Conservation (phyloP, 2,329 filamentous ascomycete genomes). For the Fusarium penzigii region DNA sequence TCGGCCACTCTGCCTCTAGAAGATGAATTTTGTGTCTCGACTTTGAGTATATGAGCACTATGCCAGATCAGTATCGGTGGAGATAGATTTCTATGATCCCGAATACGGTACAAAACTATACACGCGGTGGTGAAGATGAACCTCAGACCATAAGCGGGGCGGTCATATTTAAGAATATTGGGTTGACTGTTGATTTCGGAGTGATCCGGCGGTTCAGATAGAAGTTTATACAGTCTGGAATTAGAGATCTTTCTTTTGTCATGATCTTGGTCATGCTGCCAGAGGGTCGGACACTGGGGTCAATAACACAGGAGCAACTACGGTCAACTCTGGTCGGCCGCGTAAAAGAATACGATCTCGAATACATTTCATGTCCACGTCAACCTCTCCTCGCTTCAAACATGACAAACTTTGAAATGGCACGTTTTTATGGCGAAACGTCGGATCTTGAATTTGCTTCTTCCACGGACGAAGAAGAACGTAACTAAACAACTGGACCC, state of each 20-base stretch:
- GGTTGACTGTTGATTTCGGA: constrained; percentile 8
- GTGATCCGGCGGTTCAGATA: constrained; percentile 22
- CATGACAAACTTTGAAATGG: neutral
- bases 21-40: neutral
- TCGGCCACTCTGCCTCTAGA: constrained; percentile 23
- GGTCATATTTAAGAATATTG: constrained; percentile 15
- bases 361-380: neutral
- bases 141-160: constrained; percentile 31
- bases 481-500: neutral
- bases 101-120: too few species aligned
- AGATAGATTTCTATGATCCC: neutral
- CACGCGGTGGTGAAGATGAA: neutral
- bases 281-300: too few species aligned
- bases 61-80: too few species aligned
- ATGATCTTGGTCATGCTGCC: too few species aligned
- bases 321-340: neutral
- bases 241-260: neutral
- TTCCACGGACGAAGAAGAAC: neutral
- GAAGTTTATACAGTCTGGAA: neutral
- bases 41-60: neutral
- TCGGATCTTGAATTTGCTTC: neutral
- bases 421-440: neutral
- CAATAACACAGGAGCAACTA: too few species aligned
- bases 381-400: neutral
- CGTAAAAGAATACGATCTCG: neutral